phyloP scores from a whole-genome alignment of 768 basidiomycete species.

The Suillus variegatus region DNA sequence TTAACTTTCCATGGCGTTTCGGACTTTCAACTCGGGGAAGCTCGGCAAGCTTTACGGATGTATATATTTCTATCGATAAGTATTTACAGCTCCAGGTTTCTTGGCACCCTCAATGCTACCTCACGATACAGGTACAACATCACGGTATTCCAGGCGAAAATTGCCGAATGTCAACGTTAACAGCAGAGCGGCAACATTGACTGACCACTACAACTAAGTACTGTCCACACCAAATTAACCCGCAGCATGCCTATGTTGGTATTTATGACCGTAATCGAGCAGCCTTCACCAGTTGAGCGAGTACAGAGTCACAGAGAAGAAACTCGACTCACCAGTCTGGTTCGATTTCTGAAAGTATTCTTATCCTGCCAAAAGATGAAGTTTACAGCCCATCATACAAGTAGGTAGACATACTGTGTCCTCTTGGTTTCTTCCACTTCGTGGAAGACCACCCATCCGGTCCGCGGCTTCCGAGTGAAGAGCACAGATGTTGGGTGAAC shows the following conservation, averaged over 20 bases:
- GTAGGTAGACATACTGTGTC: slow-evolving; percentile 61
- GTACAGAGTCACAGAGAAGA: not conserved
- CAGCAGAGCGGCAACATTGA: not conserved
- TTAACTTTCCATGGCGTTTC: not conserved
- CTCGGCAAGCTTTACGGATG: not conserved
- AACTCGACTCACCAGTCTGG: slow-evolving; percentile 74
- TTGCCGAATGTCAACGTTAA: not conserved
- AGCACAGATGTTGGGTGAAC: slow-evolving; percentile 94
- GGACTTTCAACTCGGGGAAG: not conserved
- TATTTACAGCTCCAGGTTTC: not conserved
- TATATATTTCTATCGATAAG: not conserved
- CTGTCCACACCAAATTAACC: not conserved
- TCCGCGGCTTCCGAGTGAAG: slow-evolving; percentile 88
- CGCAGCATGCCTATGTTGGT: slow-evolving; percentile 32
- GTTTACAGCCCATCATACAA: slow-evolving; percentile 10
- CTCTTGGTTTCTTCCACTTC: slow-evolving; percentile 98
- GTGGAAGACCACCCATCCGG: slow-evolving; percentile 93
- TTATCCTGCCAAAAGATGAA: slow-evolving; percentile 57
- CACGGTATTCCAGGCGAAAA: not conserved
- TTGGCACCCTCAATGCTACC: not conserved
- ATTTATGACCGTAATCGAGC: slow-evolving; percentile 52
- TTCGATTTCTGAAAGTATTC: slow-evolving; percentile 91
- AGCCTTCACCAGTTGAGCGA: slow-evolving; percentile 36
- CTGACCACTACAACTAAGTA: not conserved
- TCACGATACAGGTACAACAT: not conserved